Conservation (phyloP, 1,284 basidiomycete genomes). For the Austroboletus novae-zelandiae region DNA sequence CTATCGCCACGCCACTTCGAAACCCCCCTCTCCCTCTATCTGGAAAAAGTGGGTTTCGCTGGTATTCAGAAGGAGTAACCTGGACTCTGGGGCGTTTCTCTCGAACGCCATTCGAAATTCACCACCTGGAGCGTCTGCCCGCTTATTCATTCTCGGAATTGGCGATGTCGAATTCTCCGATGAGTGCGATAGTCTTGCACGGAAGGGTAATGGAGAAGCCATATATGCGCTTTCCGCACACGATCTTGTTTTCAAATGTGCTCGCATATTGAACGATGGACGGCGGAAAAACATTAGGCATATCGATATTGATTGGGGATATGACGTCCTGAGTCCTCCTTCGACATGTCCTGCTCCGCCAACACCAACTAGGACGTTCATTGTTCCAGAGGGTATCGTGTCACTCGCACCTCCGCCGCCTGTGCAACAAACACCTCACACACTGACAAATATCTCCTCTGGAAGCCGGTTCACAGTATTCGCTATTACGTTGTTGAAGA, state of each 20-base stretch:
- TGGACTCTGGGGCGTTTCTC: slow-evolving; percentile 26
- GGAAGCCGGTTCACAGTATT: slow-evolving; percentile 45
- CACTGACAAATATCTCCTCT: slow-evolving; percentile 42
- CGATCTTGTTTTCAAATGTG: slow-evolving; percentile 47
- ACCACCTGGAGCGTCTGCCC: slow-evolving; percentile 33
- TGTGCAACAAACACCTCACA: slow-evolving; percentile 45
- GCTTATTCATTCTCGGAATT: slow-evolving; percentile 57
- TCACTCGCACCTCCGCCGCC: slow-evolving; percentile 32
- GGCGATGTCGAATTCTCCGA: slow-evolving; percentile 47
- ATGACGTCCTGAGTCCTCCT: neutral
- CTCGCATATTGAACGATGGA: slow-evolving; percentile 48
- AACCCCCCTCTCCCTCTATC: neutral
- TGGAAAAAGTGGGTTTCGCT: neutral
- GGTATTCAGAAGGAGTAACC: slow-evolving; percentile 18
- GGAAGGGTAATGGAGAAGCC: slow-evolving; percentile 47
- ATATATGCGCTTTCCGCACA: slow-evolving; percentile 45
- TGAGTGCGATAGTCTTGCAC: slow-evolving; percentile 50
- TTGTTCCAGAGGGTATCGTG: slow-evolving; percentile 10
- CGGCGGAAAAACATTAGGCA: slow-evolving; percentile 42
- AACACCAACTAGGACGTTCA: too few species aligned
- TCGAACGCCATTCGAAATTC: slow-evolving; percentile 27
- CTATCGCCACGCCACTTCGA: slow-evolving; percentile 34
- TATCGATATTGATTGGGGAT: slow-evolving; percentile 49
- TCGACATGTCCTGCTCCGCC: neutral
- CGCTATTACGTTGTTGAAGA: slow-evolving; percentile 39